Conservation (phyloP, 805 yeast species). For the Monosporozyma solicola region DNA sequence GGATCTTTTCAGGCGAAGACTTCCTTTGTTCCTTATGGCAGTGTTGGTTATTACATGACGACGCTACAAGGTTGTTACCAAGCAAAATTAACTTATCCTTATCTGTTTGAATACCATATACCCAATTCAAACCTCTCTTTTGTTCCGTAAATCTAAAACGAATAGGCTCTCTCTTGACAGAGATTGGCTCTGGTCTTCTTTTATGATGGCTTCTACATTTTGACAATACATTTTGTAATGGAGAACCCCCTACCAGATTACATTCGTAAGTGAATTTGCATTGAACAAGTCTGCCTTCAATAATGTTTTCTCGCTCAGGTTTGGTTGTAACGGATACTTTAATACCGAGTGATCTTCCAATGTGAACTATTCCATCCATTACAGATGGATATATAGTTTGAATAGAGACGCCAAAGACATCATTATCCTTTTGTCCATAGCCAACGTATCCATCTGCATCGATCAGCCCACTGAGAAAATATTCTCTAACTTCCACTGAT, state of each 20-base stretch:
- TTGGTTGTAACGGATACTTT: constrained; percentile 27
- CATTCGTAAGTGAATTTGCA: constrained; percentile 23
- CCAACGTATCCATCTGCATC: constrained; percentile 33
- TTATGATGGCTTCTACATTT: constrained; percentile 22
- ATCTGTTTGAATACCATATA: constrained; percentile 15
- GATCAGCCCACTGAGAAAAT: constrained; percentile 37
- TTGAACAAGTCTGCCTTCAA: constrained; percentile 16
- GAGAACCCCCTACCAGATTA: constrained; percentile 14
- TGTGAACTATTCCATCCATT: constrained; percentile 30
- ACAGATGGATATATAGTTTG: constrained; percentile 28
- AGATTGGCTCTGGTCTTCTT: constrained; percentile 9
- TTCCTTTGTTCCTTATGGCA: constrained; percentile 16
- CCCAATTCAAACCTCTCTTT: constrained; percentile 13
- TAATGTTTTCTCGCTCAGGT: constrained; percentile 15
- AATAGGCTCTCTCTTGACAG: constrained; percentile 13
- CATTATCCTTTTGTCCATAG: constrained; percentile 11
- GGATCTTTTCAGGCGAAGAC: constrained; percentile 10
- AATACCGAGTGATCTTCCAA: constrained; percentile 40
- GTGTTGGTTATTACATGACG: constrained; percentile 4
- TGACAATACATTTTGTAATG: constrained; percentile 19
- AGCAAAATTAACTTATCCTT: constrained; percentile 13
- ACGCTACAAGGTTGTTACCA: constrained; percentile 15
- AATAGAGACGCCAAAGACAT: constrained; percentile 23
- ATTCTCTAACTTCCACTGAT: constrained; percentile 35
- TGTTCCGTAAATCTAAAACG: constrained; percentile 17